phyloP scores from a whole-genome alignment of 805 yeast species.

The Starmerella scarabaei region DNA sequence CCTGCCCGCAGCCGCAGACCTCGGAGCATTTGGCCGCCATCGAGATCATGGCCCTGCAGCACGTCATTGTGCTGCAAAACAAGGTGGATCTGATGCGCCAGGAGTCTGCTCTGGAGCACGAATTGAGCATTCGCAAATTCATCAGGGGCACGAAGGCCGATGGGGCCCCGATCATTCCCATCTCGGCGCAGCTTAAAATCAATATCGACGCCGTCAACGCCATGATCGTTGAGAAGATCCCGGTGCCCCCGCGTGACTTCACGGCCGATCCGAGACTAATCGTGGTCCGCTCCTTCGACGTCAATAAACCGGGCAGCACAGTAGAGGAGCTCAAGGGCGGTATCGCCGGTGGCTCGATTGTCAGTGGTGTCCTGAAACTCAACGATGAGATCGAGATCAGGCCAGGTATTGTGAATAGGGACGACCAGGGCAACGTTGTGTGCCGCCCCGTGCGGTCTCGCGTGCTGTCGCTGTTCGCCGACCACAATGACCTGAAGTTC shows the following conservation, averaged over 20 bases:
- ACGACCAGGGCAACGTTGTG: conserved; percentile 63
- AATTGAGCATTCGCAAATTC: conserved; percentile 80
- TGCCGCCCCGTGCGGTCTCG: conserved; percentile 93
- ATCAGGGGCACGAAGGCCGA: conserved; percentile 98
- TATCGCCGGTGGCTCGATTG: conserved; percentile 98
- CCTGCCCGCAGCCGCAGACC: conserved; percentile 99
- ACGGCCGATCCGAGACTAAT: conserved; percentile 85
- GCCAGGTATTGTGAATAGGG: conserved; percentile 97
- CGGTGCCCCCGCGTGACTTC: conserved; percentile 94
- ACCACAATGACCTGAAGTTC: conserved; percentile 91
- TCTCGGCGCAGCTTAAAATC: conserved; percentile 95
- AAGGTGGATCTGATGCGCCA: conserved; percentile 98
- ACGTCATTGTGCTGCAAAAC: conserved; percentile 90
- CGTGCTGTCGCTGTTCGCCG: conserved; percentile 90
- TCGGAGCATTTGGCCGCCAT: conserved; percentile 98
- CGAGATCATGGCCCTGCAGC: conserved; percentile 96
- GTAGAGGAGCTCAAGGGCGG: conserved; percentile 96
- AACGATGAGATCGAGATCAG: conserved; percentile 98
- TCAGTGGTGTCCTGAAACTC: conserved; percentile 90
- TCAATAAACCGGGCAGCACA: conserved; percentile 97
- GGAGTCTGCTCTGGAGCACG: conserved; percentile 90
- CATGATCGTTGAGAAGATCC: conserved; percentile 86
- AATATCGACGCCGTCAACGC: conserved; percentile 98
- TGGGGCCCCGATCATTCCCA: conserved; percentile 98
- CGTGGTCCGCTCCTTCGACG: conserved; percentile 96